Percentiles rank a stretch among this genome's conserved stretches.
These are phyloP conservation scores for Straminergon stramineum DNA, from an alignment of 225 moss, liverwort and hornwort genomes.

Conservation along the genomic window DNA sequence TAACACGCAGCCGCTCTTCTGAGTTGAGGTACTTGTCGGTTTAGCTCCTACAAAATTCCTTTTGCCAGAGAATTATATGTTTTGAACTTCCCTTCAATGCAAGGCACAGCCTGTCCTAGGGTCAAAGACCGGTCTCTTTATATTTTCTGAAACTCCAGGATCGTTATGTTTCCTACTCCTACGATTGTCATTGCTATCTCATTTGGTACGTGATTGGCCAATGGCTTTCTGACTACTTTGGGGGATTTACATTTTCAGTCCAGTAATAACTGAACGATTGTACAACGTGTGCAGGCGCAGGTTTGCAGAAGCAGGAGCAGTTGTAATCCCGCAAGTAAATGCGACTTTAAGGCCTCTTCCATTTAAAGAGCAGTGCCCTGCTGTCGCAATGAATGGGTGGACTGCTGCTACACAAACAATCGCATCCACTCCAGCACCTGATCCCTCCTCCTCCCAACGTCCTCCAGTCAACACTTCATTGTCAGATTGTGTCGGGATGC, in stretches of 20 bases:
- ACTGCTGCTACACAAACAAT: slow-evolving; percentile 3
- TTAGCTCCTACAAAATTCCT: neutral
- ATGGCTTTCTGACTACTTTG: neutral
- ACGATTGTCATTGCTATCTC: neutral
- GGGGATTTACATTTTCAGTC: neutral
- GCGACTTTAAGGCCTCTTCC: slow-evolving; percentile 1
- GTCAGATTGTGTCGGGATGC: slow-evolving; percentile 44
- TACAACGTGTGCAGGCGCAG: slow-evolving; percentile 24
- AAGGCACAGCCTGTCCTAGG: neutral
- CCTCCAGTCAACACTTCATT: slow-evolving; percentile 22
- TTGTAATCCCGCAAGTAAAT: slow-evolving; percentile 6
- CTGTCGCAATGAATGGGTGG: slow-evolving; percentile 18
- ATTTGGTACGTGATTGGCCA: neutral
- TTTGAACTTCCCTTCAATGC: neutral
- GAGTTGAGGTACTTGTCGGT: slow-evolving; percentile 32
- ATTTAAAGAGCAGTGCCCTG: slow-evolving; percentile 8
- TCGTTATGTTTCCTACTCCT: neutral
- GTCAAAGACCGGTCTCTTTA: neutral
- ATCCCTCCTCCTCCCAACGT: slow-evolving; percentile 37
- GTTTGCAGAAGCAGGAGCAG: slow-evolving; percentile 22
- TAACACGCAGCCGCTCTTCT: slow-evolving; percentile 51
- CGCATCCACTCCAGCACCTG: slow-evolving; percentile 2
- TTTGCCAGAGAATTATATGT: neutral
- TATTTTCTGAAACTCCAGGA: neutral
- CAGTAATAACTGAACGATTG: neutral